Conservation (phyloP, 2,329 filamentous ascomycete genomes). For the Sarocladium brachiariae region DNA sequence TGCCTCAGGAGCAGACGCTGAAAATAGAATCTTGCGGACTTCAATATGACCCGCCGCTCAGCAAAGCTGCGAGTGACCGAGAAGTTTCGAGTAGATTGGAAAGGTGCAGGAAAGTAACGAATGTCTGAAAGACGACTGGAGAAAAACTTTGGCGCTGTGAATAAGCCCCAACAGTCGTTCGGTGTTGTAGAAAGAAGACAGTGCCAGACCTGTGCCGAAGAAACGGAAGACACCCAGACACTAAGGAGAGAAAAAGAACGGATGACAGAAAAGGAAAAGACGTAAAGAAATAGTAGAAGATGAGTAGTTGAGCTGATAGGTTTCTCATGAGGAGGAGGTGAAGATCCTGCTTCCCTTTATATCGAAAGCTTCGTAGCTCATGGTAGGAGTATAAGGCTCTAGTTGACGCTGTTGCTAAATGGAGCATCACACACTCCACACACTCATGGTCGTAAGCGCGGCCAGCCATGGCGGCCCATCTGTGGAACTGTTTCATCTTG, state of each 20-base stretch:
- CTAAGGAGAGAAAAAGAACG: conserved; percentile 16
- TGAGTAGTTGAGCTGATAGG: conserved; percentile 13
- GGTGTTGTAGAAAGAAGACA: conserved; percentile 1
- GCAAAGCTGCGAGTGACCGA: conserved; percentile 1
- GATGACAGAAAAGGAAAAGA: conserved; percentile 13
- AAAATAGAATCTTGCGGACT: conserved; percentile 26
- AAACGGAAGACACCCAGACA: conserved; percentile 15
- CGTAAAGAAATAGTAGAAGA: conserved; percentile 14
- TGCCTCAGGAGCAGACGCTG: conserved; percentile 18
- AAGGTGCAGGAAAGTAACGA: conserved; percentile 6
- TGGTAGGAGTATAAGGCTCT: background rate
- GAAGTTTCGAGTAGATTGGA: background rate
- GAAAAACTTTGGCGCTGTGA: too few relatives aligned
- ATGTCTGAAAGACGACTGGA: too few relatives aligned
- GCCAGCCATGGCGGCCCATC: conserved; percentile 3
- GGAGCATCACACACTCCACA: background rate
- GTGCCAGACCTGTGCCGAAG: conserved; percentile 20
- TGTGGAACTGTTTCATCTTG: conserved; percentile 5
- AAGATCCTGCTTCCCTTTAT: conserved; percentile 7
- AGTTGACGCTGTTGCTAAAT: conserved; percentile 1
- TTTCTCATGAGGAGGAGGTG: conserved; percentile 14
- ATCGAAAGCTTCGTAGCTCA: background rate
- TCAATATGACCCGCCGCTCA: background rate
- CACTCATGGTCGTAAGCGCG: background rate
- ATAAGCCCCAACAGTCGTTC: too few relatives aligned